Percentiles rank a stretch among this genome's conserved stretches.
Evolutionary conservation across 2,329 filamentous ascomycete genomes (phyloP).

Genomic region (Ceratocystis alfenasii): DNA sequence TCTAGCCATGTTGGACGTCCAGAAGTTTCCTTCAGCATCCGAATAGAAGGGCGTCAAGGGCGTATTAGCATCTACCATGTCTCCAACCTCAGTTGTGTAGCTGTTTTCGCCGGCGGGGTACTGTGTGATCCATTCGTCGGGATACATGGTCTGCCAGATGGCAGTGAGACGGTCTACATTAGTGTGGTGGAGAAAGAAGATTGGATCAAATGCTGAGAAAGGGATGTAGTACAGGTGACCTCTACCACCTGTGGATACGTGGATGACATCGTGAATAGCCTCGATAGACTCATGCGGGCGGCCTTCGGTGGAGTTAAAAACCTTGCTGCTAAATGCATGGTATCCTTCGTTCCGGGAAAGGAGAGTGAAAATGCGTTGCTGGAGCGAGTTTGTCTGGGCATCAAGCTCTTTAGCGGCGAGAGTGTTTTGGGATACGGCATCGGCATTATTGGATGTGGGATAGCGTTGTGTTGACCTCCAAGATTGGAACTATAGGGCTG

Average conservation of each 20-base stretch:
- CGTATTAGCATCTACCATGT: conserved; percentile 43
- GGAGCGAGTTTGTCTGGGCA: conserved; percentile 41
- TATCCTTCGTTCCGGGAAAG: conserved; percentile 57
- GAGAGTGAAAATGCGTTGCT: conserved; percentile 54
- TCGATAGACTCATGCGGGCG: conserved; percentile 52
- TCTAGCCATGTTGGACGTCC: conserved; percentile 52
- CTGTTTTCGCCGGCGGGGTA: conserved; percentile 44
- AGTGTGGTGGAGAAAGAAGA: conserved; percentile 66
- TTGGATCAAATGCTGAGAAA: conserved; percentile 65
- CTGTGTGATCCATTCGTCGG: conserved; percentile 51
- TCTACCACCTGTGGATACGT: conserved; percentile 45
- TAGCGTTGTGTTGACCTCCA: conserved; percentile 51
- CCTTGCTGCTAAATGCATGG: conserved; percentile 57
- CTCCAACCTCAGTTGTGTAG: conserved; percentile 46
- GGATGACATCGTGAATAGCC: conserved; percentile 51
- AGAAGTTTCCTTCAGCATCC: conserved; percentile 48
- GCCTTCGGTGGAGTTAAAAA: conserved; percentile 40
- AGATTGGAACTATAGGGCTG: conserved; percentile 38
- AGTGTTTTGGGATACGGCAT: conserved; percentile 44
- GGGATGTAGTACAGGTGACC: conserved; percentile 61
- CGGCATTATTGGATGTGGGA: conserved; percentile 31
- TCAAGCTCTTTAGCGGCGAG: conserved; percentile 42
- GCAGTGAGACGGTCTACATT: conserved; percentile 66
- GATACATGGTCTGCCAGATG: conserved; percentile 66
- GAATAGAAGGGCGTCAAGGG: conserved; percentile 56